Base-by-base conservation (phyloP, 2,329 filamentous ascomycete species). In the Cercospora citrullina region DNA sequence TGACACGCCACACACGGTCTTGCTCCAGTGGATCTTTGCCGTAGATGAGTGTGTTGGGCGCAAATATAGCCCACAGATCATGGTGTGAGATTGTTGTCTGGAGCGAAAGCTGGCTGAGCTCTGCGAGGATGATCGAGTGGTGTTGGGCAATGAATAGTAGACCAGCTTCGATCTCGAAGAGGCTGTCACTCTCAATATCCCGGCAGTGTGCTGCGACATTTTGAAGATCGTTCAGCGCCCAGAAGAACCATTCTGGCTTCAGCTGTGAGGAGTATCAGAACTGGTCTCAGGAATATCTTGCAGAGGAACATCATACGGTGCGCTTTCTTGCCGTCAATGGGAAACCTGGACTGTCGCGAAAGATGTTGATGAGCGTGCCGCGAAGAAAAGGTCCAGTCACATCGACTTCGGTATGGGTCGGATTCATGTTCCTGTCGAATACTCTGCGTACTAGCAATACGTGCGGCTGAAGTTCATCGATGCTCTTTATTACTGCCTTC, bases 211-310 rank as follows among this genome's bases (percentile, higher is more conserved):
- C 18, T 14, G 45, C 45, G 5, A 66, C 21, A 23, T 18, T 26
- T 2, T 23, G 18, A 3, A 66, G 59, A n/a, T 39, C 31, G 12
- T 55, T 5, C 7, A 31, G 39, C 14, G 64, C 64, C 64, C 64
- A 66, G 60, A 57, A 66, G 18, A 66, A 66, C 64, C 64, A 66
- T 30, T 66, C 33, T 7, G 64, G 59, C 10, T 66, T 53, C 1
- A 66, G 21, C 64, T 65, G 12, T 9, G 28, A 26, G 21, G 10
- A n/a, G 2, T 30, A 5, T 65, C 6, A 65, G 55, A 10, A 8
- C 3, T 28, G n/a, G 7, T 9, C 6, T 16, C 33, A 5, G 12
- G 12, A 6, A 14, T 36, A 16, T 2, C 14, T 16, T 16, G 0
- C 10, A 16, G 33, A 16, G 14, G 12, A 0, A 5, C 16, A 36